phyloP scores from a whole-genome alignment of 768 basidiomycete genomes.

The Russula vinacea region DNA sequence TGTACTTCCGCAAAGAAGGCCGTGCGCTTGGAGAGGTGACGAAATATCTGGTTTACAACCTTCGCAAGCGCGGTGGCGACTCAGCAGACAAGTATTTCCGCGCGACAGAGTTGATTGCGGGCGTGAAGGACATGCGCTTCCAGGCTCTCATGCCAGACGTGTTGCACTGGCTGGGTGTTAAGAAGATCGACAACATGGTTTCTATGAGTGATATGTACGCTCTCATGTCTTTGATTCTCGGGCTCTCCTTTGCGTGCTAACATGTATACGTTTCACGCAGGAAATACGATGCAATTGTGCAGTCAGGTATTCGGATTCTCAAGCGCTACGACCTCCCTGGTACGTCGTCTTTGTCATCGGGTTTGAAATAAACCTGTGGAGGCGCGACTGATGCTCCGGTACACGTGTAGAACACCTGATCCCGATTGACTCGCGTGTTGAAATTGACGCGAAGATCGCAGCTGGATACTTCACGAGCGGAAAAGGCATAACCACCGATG shows the following conservation, averaged over 20 bases:
- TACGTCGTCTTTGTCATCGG: slow-evolving; percentile 35
- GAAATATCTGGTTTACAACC: slow-evolving; percentile 95
- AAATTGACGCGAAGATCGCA: slow-evolving; percentile 96
- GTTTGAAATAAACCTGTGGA: background rate
- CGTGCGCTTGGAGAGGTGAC: slow-evolving; percentile 92
- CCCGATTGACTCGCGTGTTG: slow-evolving; percentile 85
- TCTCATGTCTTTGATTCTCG: background rate
- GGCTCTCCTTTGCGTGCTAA: background rate
- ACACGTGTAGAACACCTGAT: slow-evolving; percentile 66
- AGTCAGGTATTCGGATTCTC: slow-evolving; percentile 78
- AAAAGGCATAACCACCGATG: slow-evolving; percentile 71
- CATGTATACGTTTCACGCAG: slow-evolving; percentile 37
- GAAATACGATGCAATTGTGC: slow-evolving; percentile 94
- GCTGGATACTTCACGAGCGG: slow-evolving; percentile 88
- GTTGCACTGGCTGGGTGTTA: slow-evolving; percentile 91
- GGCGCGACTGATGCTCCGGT: background rate
- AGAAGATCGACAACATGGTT: slow-evolving; percentile 85
- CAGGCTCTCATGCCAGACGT: slow-evolving; percentile 95
- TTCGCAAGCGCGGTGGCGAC: slow-evolving; percentile 92
- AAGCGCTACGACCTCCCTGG: slow-evolving; percentile 86
- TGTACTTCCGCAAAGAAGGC: slow-evolving; percentile 94
- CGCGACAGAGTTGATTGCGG: slow-evolving; percentile 88
- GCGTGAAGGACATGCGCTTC: slow-evolving; percentile 96
- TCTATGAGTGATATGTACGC: slow-evolving; percentile 83
- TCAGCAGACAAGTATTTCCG: slow-evolving; percentile 92